Base-by-base conservation (phyloP, 306 rosid species). In the Trichosanthes cucumerina region DNA sequence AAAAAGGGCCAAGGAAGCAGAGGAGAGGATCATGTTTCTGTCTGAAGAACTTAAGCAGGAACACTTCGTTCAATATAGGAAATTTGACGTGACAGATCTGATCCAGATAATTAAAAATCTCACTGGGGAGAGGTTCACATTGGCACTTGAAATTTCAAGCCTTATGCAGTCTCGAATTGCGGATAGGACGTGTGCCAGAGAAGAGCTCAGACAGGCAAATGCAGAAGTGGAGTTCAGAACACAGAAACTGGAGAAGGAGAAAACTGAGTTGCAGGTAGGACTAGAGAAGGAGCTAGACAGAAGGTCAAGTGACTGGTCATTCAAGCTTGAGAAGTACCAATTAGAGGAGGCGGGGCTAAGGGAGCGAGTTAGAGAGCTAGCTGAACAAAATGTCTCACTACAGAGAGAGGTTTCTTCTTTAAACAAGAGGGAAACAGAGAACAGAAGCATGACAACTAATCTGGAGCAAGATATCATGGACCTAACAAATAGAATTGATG, bases 301-400 rank as follows among this genome's bases (percentile, higher is more conserved):
- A 88, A 92, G 99, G 89, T 95, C 99, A 41, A 87, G 83, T 83
- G 99, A 95, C 75, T 95, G 99, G 97, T 92, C 99, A 33, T 76
- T 83, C 13, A 95, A 92, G 85, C 97, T 92, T 76, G 97, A 95
- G 83, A 95, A 89, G 78, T 95, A 86, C 86, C 93, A 91, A 81
- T 83, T 78, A 57, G 99, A 95, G 83, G 99, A 95, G 84, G 88
- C 88, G 80, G 91, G 91, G 87, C 97, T 92, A 46, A 97, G 99
- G 15, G 97, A 91, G 76, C 84, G 97, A 76, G 97, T 95, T 81
- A 87, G 99, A 91, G 99, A 92, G 91, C 99, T 92, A 34, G 99
- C 99, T 16, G 97, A 95, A 85, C 96, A 90, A 83, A 95, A 95
- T 83, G 99, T 95, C 52, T 91, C 97, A 7, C 91, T 95, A 82